These are phyloP conservation scores for Magnusiomyces tetraspermus DNA, from an alignment of 1,139 yeast species.

Conservation along the genomic window DNA sequence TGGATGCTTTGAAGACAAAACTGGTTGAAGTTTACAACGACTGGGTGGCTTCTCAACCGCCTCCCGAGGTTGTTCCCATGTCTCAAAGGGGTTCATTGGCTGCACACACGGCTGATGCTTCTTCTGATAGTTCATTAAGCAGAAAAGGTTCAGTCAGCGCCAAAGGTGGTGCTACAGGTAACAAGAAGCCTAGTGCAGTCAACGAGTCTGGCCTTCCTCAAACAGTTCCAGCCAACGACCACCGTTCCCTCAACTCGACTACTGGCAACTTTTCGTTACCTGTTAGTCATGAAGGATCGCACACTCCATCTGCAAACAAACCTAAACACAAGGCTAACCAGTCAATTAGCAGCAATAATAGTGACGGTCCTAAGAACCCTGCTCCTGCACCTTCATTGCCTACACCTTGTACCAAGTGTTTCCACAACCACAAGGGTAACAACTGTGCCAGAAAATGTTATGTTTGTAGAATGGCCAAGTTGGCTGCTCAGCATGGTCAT, in stretches of 20 bases:
- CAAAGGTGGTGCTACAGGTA: background rate
- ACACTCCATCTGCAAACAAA: background rate
- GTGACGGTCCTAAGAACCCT: background rate
- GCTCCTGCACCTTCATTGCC: background rate
- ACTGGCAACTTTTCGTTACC: background rate
- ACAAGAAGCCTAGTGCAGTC: background rate
- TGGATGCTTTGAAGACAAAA: background rate
- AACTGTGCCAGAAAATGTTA: constrained; percentile 6
- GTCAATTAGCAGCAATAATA: background rate
- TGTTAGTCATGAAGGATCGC: background rate
- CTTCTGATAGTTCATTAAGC: background rate
- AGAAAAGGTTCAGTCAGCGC: background rate
- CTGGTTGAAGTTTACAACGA: constrained; percentile 3
- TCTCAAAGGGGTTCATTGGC: background rate
- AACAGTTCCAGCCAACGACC: background rate
- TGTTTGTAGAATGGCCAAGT: constrained; percentile 5
- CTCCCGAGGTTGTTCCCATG: background rate
- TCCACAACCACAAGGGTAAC: constrained; percentile 6
- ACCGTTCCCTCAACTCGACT: background rate
- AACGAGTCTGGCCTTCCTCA: background rate
- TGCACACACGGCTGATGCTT: background rate
- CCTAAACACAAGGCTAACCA: background rate
- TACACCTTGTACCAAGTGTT: constrained; percentile 2
- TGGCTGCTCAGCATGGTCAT: constrained; percentile 6
- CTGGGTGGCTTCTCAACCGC: constrained; percentile 2